These are phyloP conservation scores for Trebouxiophyceae sp. DNA, from an alignment of 163 green algal genomes.

Conservation along the genomic window DNA sequence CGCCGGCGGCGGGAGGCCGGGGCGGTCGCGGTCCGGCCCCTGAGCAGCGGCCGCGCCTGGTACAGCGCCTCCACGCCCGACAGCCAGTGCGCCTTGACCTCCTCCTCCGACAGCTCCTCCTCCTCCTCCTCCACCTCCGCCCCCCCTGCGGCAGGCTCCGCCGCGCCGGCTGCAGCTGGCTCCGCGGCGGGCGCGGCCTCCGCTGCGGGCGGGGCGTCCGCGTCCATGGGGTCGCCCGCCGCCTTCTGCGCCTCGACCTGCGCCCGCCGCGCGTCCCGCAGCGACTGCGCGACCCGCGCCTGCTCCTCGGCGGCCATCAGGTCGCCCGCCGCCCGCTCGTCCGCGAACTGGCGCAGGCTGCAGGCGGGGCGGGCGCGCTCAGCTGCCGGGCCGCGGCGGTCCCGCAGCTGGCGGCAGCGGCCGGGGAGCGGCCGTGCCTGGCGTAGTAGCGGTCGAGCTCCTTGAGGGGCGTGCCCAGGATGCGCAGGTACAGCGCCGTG, in stretches of 20 bases:
- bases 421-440: too few species aligned
- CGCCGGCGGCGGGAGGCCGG: too few species aligned
- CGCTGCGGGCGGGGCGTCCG: conserved; percentile 4
- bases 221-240: conserved; percentile 3
- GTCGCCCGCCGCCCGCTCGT: conserved; percentile 18
- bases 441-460: conserved; percentile 60
- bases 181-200: background rate
- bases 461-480: conserved; percentile 51
- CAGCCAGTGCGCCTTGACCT: conserved; percentile 30
- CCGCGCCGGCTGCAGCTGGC: conserved; percentile 8
- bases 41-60: too few species aligned
- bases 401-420: too few species aligned
- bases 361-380: too few species aligned
- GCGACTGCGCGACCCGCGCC: conserved; percentile 5
- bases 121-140: too few species aligned
- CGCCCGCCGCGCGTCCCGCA: conserved; percentile 16
- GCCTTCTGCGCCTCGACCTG: conserved; percentile 10
- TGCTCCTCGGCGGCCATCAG: conserved; percentile 34
- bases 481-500: conserved; percentile 43
- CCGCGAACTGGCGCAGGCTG: conserved; percentile 45
- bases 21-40: too few species aligned
- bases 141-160: background rate
- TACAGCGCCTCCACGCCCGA: conserved; percentile 19
- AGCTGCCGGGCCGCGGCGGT: background rate
- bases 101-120: conserved; percentile 5